Evolutionary conservation across 345 rosid genomes (phyloP).

Genomic region (Syzygium jambos): DNA sequence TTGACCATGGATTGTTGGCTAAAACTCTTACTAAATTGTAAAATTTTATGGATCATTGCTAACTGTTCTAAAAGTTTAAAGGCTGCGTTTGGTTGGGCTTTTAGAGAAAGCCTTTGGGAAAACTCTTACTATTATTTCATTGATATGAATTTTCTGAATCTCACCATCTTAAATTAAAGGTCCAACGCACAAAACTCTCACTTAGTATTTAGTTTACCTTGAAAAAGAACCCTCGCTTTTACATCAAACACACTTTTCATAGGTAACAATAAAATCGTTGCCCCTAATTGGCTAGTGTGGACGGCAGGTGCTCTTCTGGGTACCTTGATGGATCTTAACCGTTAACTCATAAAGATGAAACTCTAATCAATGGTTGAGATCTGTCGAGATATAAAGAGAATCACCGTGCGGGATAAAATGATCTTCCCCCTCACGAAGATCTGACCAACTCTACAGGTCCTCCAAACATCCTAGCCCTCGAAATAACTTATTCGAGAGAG

Average conservation of each 20-base stretch:
- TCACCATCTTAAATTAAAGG: not conserved
- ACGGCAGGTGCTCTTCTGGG: not conserved
- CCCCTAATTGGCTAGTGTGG: not conserved
- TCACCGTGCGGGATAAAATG: not conserved
- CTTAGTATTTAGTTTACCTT: not conserved
- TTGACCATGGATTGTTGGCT: no score
- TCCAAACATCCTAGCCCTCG: not conserved
- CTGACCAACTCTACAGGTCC: not conserved
- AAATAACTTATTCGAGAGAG: not conserved
- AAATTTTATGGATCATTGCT: no score
- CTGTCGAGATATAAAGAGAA: no score
- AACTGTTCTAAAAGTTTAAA: no score
- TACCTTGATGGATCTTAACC: not conserved
- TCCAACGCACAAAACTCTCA: not conserved
- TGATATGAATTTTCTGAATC: not conserved
- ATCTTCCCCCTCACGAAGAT: not conserved
- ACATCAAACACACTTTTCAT: not conserved
- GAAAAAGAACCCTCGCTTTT: not conserved
- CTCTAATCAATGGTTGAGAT: not conserved
- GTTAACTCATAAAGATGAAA: not conserved
- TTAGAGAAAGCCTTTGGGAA: no score
- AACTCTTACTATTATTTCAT: not conserved
- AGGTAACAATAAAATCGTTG: not conserved
- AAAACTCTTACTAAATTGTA: no score
- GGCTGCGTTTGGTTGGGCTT: no score